A percentile compares a stretch with the other conserved stretches of the same genome.
phyloP scores from a whole-genome alignment of 2,329 filamentous ascomycete genomes.

The Fusarium chlamydosporum region DNA sequence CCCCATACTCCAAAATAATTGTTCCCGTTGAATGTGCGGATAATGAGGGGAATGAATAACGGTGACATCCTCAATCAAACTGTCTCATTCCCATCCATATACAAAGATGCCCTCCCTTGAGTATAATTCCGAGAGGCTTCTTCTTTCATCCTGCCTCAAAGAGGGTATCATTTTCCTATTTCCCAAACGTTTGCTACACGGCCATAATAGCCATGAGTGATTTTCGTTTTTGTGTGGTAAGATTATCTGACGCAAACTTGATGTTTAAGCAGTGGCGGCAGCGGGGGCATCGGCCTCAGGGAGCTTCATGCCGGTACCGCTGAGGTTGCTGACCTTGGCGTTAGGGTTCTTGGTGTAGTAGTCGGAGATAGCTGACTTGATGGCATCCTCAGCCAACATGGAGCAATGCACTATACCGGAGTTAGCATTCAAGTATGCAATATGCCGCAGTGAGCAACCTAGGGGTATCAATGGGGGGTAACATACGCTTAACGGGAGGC shows the following conservation, averaged over 20 bases:
- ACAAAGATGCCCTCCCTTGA: slow-evolving; percentile 21
- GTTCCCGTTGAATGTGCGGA: slow-evolving; percentile 37
- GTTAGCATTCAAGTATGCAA: slow-evolving; percentile 49
- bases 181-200: slow-evolving; percentile 35
- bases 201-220: slow-evolving; percentile 19
- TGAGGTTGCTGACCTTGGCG: slow-evolving; percentile 78
- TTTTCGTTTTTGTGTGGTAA: slow-evolving; percentile 27
- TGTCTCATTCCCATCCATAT: slow-evolving; percentile 26
- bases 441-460: slow-evolving; percentile 21
- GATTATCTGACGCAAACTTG: slow-evolving; percentile 5
- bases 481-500: slow-evolving; percentile 87
- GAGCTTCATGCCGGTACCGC: slow-evolving; percentile 78
- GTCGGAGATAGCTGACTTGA: slow-evolving; percentile 90
- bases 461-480: not conserved
- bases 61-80: slow-evolving; percentile 29
- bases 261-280: slow-evolving; percentile 51
- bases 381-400: slow-evolving; percentile 92
- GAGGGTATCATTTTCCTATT: slow-evolving; percentile 50
- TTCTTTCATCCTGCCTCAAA: slow-evolving; percentile 42
- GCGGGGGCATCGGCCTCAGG: slow-evolving; percentile 66
- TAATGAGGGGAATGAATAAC: slow-evolving; percentile 28
- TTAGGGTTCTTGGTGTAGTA: slow-evolving; percentile 93
- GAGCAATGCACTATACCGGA: slow-evolving; percentile 82
- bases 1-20: slow-evolving; percentile 47
- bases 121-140: slow-evolving; percentile 20